Evolutionary conservation across 2,329 filamentous ascomycete species (phyloP).

Genomic region (Talaromyces funiculosus): DNA sequence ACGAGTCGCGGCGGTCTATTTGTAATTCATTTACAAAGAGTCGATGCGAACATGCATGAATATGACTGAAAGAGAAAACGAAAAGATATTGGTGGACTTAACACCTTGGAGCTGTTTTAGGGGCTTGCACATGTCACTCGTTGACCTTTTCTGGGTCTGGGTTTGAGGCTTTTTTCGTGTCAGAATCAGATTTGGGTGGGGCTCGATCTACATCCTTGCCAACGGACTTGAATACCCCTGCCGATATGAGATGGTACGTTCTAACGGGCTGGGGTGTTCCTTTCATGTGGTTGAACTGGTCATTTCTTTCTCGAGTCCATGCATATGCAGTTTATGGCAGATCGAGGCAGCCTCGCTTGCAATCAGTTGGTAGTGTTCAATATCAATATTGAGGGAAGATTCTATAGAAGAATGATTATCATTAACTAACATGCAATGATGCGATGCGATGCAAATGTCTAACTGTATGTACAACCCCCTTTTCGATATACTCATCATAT

Average conservation of each 20-base stretch:
- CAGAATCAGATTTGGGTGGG: background rate
- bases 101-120: background rate
- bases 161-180: background rate
- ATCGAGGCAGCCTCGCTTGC: too few species aligned
- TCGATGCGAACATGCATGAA: background rate
- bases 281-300: background rate
- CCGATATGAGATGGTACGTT: background rate
- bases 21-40: too few species aligned
- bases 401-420: background rate
- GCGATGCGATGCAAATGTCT: background rate
- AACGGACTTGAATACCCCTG: background rate
- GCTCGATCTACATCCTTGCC: background rate
- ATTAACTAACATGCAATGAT: background rate
- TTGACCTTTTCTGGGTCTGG: background rate
- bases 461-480: background rate
- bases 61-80: too few species aligned
- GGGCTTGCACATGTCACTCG: background rate
- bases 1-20: too few species aligned
- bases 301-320: too few species aligned
- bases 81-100: too few species aligned
- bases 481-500: background rate
- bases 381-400: too few species aligned
- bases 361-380: too few species aligned
- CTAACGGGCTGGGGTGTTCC: background rate
- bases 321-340: too few species aligned